A percentile compares a stretch with the other conserved stretches of the same genome.
These are phyloP conservation scores for Tagetes patula DNA, from an alignment of 129 eudicot species.

Conservation along the genomic window DNA sequence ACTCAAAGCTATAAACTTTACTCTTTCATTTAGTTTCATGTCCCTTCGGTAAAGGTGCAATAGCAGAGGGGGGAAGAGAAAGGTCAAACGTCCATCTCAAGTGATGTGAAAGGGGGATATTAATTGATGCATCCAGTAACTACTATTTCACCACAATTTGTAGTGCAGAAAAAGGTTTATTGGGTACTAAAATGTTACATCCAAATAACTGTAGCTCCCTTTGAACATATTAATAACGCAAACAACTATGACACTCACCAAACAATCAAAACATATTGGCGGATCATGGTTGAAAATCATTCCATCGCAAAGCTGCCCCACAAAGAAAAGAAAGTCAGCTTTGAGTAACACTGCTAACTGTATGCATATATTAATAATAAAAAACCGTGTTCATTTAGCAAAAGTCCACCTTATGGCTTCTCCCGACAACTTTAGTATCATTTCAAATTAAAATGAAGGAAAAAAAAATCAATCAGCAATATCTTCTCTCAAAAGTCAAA, in stretches of 20 bases:
- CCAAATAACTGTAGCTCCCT: constrained; percentile 13
- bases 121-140: constrained; percentile 8
- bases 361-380: constrained; percentile 1
- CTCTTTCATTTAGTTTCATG: constrained; percentile 18
- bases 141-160: constrained; percentile 20
- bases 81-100: constrained; percentile 26
- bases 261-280: constrained; percentile 77
- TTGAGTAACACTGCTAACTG: constrained; percentile 19
- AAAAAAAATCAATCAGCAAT: not conserved
- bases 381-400: not conserved
- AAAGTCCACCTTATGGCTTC: not conserved
- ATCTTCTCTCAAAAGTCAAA: not conserved
- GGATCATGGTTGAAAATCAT: constrained; percentile 95
- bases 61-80: constrained; percentile 3
- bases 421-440: no score
- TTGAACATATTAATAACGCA: constrained; percentile 7
- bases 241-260: constrained; percentile 46
- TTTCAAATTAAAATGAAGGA: not conserved
- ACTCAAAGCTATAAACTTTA: not conserved
- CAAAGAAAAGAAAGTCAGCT: constrained; percentile 31
- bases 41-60: constrained; percentile 15
- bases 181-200: constrained; percentile 17
- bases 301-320: constrained; percentile 80
- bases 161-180: constrained; percentile 20
- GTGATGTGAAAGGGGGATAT: constrained; percentile 20